A percentile compares a stretch with the other conserved stretches of the same genome.
Conservation (phyloP, 2,329 filamentous ascomycete species). For the Colletotrichum sp. region DNA sequence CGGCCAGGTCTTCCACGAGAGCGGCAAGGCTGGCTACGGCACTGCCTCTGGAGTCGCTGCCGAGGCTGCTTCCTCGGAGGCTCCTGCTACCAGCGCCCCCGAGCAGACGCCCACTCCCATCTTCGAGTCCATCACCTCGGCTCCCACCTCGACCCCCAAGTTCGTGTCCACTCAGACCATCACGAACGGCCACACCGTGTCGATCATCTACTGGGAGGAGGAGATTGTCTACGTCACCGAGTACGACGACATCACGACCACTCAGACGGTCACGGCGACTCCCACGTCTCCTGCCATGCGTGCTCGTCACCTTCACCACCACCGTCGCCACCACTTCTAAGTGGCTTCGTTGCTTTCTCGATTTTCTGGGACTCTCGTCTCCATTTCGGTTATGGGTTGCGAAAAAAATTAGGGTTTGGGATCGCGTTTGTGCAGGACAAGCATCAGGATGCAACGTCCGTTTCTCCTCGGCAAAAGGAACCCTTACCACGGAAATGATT, state of each 20-base stretch:
- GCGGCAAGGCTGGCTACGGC: constrained; percentile 20
- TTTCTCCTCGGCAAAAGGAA: background rate
- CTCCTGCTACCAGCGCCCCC: constrained; percentile 25
- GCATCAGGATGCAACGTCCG: constrained; percentile 16
- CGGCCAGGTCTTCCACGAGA: constrained; percentile 48
- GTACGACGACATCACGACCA: constrained; percentile 43
- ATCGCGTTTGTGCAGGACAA: background rate
- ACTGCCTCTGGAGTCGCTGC: background rate
- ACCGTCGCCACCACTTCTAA: constrained; percentile 34
- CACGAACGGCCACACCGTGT: constrained; percentile 55
- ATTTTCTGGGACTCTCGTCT: background rate
- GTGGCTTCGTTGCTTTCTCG: background rate
- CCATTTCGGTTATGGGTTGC: background rate
- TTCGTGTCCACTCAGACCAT: constrained; percentile 57
- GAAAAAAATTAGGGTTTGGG: constrained; percentile 1
- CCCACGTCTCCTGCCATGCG: constrained; percentile 24
- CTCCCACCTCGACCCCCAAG: background rate
- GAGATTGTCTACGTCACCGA: constrained; percentile 58
- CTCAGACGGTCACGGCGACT: constrained; percentile 41
- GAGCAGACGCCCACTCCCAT: constrained; percentile 27
- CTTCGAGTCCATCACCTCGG: constrained; percentile 29
- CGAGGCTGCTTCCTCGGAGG: background rate
- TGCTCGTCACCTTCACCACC: constrained; percentile 42
- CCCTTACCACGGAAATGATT: constrained; percentile 11
- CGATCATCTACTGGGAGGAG: constrained; percentile 63